A percentile compares a stretch with the other conserved stretches of the same genome.
Evolutionary conservation across 1,284 basidiomycete genomes (phyloP).

Genomic region (Leccinum subrobustum): DNA sequence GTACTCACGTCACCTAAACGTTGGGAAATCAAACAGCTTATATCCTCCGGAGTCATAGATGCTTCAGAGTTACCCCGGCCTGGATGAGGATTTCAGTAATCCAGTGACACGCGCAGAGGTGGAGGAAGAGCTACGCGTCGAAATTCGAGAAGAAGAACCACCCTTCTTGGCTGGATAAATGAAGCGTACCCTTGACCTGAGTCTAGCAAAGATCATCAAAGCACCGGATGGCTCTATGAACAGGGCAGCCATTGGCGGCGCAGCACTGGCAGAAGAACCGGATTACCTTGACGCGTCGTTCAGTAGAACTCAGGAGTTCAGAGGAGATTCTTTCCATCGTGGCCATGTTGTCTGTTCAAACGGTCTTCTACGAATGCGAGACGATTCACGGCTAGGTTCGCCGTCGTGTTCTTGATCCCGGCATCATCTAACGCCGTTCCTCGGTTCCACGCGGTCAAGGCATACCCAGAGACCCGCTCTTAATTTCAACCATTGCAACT

Average conservation of each 20-base stretch:
- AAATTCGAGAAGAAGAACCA: conserved; percentile 80
- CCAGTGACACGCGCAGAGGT: too few species aligned
- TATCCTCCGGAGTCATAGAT: too few species aligned
- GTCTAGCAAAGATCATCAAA: conserved; percentile 96
- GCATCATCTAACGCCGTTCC: too few species aligned
- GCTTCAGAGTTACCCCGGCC: too few species aligned
- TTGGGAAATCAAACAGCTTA: too few species aligned
- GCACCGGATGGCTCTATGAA: conserved; percentile 95
- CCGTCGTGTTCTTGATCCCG: too few species aligned
- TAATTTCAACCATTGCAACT: too few species aligned
- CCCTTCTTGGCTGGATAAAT: conserved; percentile 96
- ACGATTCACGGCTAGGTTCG: too few species aligned
- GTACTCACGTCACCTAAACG: conserved; percentile 90
- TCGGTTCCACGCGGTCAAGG: too few species aligned
- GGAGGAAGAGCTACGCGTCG: too few species aligned
- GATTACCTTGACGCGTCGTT: conserved; percentile 30
- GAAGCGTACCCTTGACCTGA: conserved; percentile 91
- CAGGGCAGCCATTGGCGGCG: conserved; percentile 91
- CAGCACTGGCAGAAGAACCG: conserved; percentile 91
- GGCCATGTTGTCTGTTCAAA: conserved; percentile 96
- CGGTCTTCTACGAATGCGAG: conserved; percentile 74
- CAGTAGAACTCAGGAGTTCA: conserved; percentile 93
- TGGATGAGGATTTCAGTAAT: too few species aligned
- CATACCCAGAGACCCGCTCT: too few species aligned
- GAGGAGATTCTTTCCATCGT: conserved; percentile 97